Evolutionary conservation across 2,329 filamentous ascomycete species (phyloP).

Genomic region (Zymoseptoria ardabiliae): DNA sequence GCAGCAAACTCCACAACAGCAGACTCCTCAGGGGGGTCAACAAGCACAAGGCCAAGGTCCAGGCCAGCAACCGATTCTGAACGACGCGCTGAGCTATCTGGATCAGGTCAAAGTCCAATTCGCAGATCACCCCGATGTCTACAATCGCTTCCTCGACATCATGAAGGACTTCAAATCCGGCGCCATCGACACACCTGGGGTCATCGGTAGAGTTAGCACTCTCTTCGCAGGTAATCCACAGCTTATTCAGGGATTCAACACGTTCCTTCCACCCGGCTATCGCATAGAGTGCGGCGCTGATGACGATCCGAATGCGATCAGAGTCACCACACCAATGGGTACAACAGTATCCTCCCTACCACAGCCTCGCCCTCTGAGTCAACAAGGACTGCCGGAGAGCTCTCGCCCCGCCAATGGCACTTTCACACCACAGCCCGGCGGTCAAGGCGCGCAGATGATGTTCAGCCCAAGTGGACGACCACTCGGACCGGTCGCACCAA

Average conservation of each 20-base stretch:
- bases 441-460: slow-evolving; percentile 30
- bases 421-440: slow-evolving; percentile 35
- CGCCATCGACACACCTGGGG: slow-evolving; percentile 93
- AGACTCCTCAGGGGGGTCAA: slow-evolving; percentile 18
- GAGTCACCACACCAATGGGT: slow-evolving; percentile 96
- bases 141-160: slow-evolving; percentile 93
- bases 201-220: slow-evolving; percentile 92
- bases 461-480: slow-evolving; percentile 40
- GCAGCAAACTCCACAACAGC: slow-evolving; percentile 15
- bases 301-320: slow-evolving; percentile 90
- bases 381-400: slow-evolving; percentile 19
- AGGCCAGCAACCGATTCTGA: slow-evolving; percentile 77
- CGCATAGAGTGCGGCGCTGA: slow-evolving; percentile 92
- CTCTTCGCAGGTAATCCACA: slow-evolving; percentile 91
- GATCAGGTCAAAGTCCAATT: slow-evolving; percentile 99
- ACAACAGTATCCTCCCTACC: slow-evolving; percentile 88
- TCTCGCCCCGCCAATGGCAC: slow-evolving; percentile 28
- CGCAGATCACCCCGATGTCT: slow-evolving; percentile 91
- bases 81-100: slow-evolving; percentile 86
- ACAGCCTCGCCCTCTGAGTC: slow-evolving; percentile 37
- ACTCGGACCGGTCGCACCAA: slow-evolving; percentile 34
- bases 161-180: slow-evolving; percentile 99
- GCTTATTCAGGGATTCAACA: slow-evolving; percentile 91
- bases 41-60: slow-evolving; percentile 50
- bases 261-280: slow-evolving; percentile 89